A percentile compares a stretch with the other conserved stretches of the same genome.
Evolutionary conservation across 2,329 filamentous ascomycete genomes (phyloP).

Genomic region (Neoscytalidium dimidiatum): DNA sequence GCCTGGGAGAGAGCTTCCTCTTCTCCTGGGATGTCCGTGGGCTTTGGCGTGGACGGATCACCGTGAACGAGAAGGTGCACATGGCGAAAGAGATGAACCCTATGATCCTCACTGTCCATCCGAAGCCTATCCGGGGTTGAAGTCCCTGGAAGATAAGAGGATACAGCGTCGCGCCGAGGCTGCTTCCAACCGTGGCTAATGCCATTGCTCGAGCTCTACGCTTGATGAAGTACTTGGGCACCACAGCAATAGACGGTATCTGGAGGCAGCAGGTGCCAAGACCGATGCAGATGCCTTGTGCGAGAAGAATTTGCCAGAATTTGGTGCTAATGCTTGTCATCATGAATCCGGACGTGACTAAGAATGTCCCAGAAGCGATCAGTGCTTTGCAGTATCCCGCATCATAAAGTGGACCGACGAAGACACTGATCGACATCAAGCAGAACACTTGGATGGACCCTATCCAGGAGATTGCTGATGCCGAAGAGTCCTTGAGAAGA

Average conservation of each 20-base stretch:
- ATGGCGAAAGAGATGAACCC: conserved; percentile 63
- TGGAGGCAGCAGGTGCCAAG: conserved; percentile 48
- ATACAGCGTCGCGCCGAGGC: conserved; percentile 19
- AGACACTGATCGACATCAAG: conserved; percentile 46
- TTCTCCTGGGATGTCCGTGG: not conserved
- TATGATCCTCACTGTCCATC: conserved; percentile 64
- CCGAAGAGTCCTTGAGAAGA: conserved; percentile 39
- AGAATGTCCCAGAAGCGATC: conserved; percentile 43
- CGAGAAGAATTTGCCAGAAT: conserved; percentile 53
- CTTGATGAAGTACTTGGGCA: conserved; percentile 51
- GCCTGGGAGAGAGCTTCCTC: conserved; percentile 28
- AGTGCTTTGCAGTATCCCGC: conserved; percentile 48
- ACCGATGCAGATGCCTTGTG: conserved; percentile 52
- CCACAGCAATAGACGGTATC: conserved; percentile 47
- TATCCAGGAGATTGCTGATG: conserved; percentile 52
- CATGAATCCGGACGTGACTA: conserved; percentile 53
- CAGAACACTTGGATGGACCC: conserved; percentile 52
- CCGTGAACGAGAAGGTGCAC: conserved; percentile 43
- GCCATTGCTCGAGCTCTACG: conserved; percentile 47
- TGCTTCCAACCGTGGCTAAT: conserved; percentile 46
- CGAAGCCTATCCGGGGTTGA: conserved; percentile 60
- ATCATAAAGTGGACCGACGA: conserved; percentile 54
- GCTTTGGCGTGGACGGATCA: conserved; percentile 49
- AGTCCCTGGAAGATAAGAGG: conserved; percentile 60
- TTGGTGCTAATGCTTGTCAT: conserved; percentile 50